A percentile compares a stretch with the other conserved stretches of the same genome.
phyloP scores from a whole-genome alignment of 805 yeast species.

The Ogataea zsoltii region DNA sequence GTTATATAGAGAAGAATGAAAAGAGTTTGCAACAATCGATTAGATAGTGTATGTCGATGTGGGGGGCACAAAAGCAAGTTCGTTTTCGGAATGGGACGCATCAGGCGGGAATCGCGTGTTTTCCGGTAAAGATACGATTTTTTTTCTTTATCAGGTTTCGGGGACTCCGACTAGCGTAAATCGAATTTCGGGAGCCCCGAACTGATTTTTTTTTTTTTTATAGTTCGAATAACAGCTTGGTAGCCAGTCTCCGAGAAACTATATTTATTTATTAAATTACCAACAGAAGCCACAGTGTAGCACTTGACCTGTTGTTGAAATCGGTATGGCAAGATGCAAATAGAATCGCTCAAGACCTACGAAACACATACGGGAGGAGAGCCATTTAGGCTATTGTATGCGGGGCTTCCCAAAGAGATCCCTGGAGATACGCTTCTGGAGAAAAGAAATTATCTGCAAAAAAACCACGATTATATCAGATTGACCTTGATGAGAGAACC shows the following conservation, averaged over 20 bases:
- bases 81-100: too few relatives aligned
- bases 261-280: too few relatives aligned
- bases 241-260: too few relatives aligned
- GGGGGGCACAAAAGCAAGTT: too few relatives aligned
- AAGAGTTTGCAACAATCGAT: too few relatives aligned
- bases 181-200: conserved; percentile 4
- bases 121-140: too few relatives aligned
- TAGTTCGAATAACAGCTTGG: background rate
- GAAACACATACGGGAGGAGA: conserved; percentile 33
- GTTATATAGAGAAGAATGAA: too few relatives aligned
- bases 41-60: too few relatives aligned
- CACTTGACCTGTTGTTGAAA: too few relatives aligned
- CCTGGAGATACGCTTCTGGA: conserved; percentile 27
- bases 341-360: conserved; percentile 18
- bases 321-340: conserved; percentile 1
- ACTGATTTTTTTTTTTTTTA: background rate
- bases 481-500: conserved; percentile 30
- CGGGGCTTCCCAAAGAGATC: conserved; percentile 23
- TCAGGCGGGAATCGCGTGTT: too few relatives aligned
- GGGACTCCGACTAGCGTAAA: background rate
- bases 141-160: background rate
- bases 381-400: conserved; percentile 24
- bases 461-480: conserved; percentile 26
- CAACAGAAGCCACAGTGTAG: too few relatives aligned
- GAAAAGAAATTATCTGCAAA: conserved; percentile 19